Conservation (phyloP, 2,329 filamentous ascomycete genomes). For the Chalaropsis thielavioides region DNA sequence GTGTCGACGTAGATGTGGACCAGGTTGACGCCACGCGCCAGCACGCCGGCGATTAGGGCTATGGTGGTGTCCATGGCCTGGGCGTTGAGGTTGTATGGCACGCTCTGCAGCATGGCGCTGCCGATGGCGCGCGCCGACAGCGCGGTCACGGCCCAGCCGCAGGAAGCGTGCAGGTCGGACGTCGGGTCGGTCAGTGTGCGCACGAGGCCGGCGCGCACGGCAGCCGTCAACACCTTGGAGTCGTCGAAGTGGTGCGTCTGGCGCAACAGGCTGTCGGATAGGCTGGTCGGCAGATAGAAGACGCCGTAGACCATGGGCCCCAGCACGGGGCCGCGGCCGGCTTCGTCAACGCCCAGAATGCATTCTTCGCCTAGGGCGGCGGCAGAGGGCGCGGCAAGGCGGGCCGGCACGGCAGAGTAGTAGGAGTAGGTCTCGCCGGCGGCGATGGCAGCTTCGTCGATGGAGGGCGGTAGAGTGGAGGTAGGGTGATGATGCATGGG, state of each 20-base stretch:
- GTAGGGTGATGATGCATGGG: conserved; percentile 26
- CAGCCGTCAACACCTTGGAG: conserved; percentile 76
- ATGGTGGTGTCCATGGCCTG: conserved; percentile 91
- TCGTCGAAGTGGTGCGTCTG: conserved; percentile 79
- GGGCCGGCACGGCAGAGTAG: conserved; percentile 52
- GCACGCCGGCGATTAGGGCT: conserved; percentile 61
- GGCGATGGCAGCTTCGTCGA: conserved; percentile 43
- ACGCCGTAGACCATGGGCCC: conserved; percentile 62
- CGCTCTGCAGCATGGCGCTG: conserved; percentile 58
- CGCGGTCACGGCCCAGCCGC: conserved; percentile 70
- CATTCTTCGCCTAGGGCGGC: conserved; percentile 36
- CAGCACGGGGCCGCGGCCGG: conserved; percentile 83
- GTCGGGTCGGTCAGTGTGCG: conserved; percentile 51
- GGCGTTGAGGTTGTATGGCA: conserved; percentile 78
- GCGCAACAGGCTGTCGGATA: conserved; percentile 60
- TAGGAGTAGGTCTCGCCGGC: conserved; percentile 55
- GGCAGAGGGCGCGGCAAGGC: conserved; percentile 34
- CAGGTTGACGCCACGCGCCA: conserved; percentile 66
- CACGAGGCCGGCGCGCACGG: conserved; percentile 61
- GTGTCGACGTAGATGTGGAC: conserved; percentile 91
- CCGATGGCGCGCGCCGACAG: conserved; percentile 76
- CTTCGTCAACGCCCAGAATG: conserved; percentile 83
- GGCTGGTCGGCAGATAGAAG: conserved; percentile 59
- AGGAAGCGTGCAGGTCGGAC: conserved; percentile 35
- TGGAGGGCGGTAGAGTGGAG: conserved; percentile 50